Base-by-base conservation (phyloP, 2,329 filamentous ascomycete species). In the Lecanosticta acicola region DNA sequence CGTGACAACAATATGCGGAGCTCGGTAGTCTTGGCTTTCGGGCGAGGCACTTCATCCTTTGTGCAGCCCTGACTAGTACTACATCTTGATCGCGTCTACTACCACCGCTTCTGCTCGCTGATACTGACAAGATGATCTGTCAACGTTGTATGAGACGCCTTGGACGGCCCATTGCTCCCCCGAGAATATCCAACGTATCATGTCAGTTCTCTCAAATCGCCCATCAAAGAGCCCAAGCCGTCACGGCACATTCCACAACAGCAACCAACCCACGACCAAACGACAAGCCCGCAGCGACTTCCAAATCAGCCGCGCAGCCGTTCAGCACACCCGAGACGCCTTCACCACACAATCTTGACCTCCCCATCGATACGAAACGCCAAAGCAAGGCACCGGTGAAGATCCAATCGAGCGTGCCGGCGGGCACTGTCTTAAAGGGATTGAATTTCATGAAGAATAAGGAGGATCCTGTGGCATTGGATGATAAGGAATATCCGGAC, bases 391-490 rank as follows among this genome's bases (percentile, higher is more conserved):
- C 8, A 56, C 66, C 49, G 2, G 29, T 36, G 2, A 46, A 45
- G 10, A 40, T 51, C 7, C 49, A 42, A 26, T 55, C 52, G n/a
- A 57, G 54, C 37, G 83, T 84, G 57, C 71, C 75, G 2, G 79
- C 81, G 3, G 87, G 87, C 26, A 87, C 84, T 11, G 69, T 81
- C 11, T 72, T 94, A 34, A 80, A 74, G 45, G 87, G 87, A 1
- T 71, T 94, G 45, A 91, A 88, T 67, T 91, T 85, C 68, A 68
- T 83, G 60, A 93, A 93, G 71, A 80, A 78, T 55, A 77, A 78
- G 61, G 70, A 75, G 29, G 86, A 91, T 62, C 87, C 87, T 0
- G 72, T 91, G 4, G 87, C 87, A 8, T 66, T 82, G 59, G 74
- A 81, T 26, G 87, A 94, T 57, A 73, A 80, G 17, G 84, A 85